Base-by-base conservation (phyloP, 2,329 filamentous ascomycete genomes). In the Colletotrichum gigasporum region DNA sequence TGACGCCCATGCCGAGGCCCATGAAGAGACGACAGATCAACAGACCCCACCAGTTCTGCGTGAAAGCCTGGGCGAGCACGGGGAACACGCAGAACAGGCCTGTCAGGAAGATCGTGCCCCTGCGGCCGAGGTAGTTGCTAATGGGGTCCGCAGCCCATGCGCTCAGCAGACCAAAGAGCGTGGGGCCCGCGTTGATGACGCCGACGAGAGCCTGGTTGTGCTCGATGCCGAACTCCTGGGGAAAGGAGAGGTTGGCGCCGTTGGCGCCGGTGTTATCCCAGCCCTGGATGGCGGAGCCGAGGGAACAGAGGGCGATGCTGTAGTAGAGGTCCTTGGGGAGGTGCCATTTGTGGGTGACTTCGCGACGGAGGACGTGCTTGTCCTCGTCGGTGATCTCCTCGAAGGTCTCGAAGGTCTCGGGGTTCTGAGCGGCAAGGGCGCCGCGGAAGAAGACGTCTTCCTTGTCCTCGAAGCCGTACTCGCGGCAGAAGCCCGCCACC, bases 1-100 rank as follows among this genome's bases (percentile, higher is more conserved):
- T 91, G n/a, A 87, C 82, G 11, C 90, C 90, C 72, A 91, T 90
- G 2, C 88, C 90, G 34, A 93, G 84, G 0, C 91, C 91, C 69
- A 93, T 83, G 4, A 83, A 74, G 3, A 83, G 72, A 69, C 82
- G 83, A 58, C 79, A 81, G 64, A 80, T 72, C 37, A 85, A 77
- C 5, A 87, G 73, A 39, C 84, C 79, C 55, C 71, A 75, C 84
- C 84, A 89, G 42, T 73, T 83, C 65, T 86, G 83, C 1, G 80
- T 78, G 26, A 85, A 72, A 0, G 80, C 86, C 45, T 81, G 82
- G 8, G 84, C 85, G 41, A 89, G 84, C 0, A 85, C 83, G 0
- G 85, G 75, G 14, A 88, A 74, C 6, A 87, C 73, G 69, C 83
- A 87, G 71, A 88, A 87, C 47, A 86, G 72, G 0, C 82, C 84